Percentiles rank a stretch among this genome's conserved stretches.
Evolutionary conservation across 257 asterid species (phyloP).

Genomic region (Oldenlandia corymbosa): DNA sequence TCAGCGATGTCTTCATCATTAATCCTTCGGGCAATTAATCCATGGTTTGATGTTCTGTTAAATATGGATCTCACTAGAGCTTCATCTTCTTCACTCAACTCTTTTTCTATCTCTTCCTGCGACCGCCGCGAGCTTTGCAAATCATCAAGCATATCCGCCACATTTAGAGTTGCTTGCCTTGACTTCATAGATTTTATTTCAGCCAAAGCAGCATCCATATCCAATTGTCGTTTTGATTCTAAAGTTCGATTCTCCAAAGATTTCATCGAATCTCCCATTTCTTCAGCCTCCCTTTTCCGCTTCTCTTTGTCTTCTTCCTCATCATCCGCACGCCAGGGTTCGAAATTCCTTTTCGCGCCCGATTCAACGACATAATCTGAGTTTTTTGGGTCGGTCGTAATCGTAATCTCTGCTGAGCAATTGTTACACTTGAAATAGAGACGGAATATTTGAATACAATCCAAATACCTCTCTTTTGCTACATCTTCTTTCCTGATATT

Average conservation of each 20-base stretch:
- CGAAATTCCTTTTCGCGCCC: conserved; percentile 73
- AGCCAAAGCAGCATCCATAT: conserved; percentile 79
- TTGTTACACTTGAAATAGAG: conserved; percentile 83
- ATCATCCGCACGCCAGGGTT: conserved; percentile 88
- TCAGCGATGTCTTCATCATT: conserved; percentile 50
- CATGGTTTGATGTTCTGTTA: conserved; percentile 47
- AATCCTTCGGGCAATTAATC: conserved; percentile 43
- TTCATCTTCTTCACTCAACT: conserved; percentile 68
- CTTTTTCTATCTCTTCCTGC: conserved; percentile 53
- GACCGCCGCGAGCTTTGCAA: conserved; percentile 39
- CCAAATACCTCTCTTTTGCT: conserved; percentile 75
- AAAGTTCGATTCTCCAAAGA: conserved; percentile 77
- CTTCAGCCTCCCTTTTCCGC: conserved; percentile 64
- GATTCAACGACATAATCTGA: conserved; percentile 85
- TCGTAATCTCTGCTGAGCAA: conserved; percentile 80
- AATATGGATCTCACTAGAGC: conserved; percentile 60
- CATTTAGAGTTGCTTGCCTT: conserved; percentile 78
- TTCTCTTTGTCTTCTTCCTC: conserved; percentile 66
- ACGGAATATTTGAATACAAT: conserved; percentile 83
- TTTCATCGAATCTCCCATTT: conserved; percentile 97
- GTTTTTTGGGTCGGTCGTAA: conserved; percentile 87
- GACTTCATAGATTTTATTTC: conserved; percentile 90
- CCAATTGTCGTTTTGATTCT: conserved; percentile 90
- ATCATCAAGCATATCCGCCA: conserved; percentile 82
- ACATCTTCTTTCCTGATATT: conserved; percentile 86